Evolutionary conservation across 768 basidiomycete genomes (phyloP), one percentile per base, ranked within the genome.

Genomic region (Lyophyllum atratum): DNA sequence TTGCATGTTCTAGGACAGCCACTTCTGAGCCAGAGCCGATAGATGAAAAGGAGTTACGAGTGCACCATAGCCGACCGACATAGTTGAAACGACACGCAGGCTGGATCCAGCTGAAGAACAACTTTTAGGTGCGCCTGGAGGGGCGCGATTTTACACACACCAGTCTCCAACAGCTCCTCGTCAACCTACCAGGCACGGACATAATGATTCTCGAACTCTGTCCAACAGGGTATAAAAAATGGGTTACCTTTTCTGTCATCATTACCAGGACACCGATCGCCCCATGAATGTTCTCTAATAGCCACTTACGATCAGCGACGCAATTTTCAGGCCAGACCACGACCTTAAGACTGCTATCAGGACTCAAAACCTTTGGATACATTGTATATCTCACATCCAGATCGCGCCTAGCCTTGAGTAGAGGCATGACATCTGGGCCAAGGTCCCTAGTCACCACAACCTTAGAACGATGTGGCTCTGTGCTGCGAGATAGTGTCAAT

Each of bases 1-100:
- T 84, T 37, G 93, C 80, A 60, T 98, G 97, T 52, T 99, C 96
- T 95, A 25, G 15, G 49, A 3, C 21, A 3, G 17, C 24, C 26
- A 31, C 17, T 37, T 5, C 25, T 24, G n/a, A 45, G 42, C 7
- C 6, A 28, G 31, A 25, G 42, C 4, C 34, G 6, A 5, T 31
- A 26, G 26, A 17, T 19, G 8, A 31, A 24, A 14, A 1, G 7
- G 15, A 4, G 43, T 25, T 48, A 40, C 21, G 40, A 19, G 60
- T 80, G 54, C 56, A 91, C 92, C 91, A 66, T 88, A 91, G 45
- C 93, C 93, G 19, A 95, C 93, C 17, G 92, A 93, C 86, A 96
- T 91, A 0, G 95, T 97, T 1, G 95, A 96, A 2, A 97, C 82
- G n/a, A 92, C 87, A 43, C 82, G 84, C 9, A 99, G 78, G 48